Evolutionary conservation across 768 basidiomycete genomes (phyloP).

Genomic region (Russula abietina): DNA sequence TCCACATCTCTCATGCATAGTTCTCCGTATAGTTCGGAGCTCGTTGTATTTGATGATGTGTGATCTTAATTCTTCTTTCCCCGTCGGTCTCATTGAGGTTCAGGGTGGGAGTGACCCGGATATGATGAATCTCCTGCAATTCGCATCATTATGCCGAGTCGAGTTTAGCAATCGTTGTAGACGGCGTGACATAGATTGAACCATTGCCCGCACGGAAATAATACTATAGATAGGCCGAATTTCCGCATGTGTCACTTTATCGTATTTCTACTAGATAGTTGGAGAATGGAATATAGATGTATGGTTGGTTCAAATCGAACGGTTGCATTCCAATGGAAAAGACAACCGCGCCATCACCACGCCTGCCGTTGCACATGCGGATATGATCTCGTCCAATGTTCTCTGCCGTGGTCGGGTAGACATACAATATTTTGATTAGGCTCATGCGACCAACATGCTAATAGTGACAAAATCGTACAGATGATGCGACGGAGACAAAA

Average conservation of each 20-base stretch:
- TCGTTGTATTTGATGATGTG: neutral
- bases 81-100: neutral
- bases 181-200: neutral
- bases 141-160: neutral
- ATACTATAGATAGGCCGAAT: neutral
- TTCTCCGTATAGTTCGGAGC: neutral
- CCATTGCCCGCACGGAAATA: neutral
- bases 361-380: neutral
- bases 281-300: too few species aligned
- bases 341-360: neutral
- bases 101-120: neutral
- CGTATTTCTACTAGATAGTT: too few species aligned
- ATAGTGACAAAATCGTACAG: conserved; percentile 11
- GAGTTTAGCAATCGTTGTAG: neutral
- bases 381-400: neutral
- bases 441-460: conserved; percentile 1
- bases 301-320: neutral
- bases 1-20: neutral
- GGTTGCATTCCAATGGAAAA: neutral
- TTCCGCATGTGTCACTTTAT: neutral
- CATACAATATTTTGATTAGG: conserved; percentile 9
- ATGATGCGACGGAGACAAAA: neutral
- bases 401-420: neutral
- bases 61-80: neutral
- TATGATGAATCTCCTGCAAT: neutral